Percentiles rank a stretch among this genome's conserved stretches.
phyloP scores from a whole-genome alignment of 1,139 yeast species.

The Pichia sp. region DNA sequence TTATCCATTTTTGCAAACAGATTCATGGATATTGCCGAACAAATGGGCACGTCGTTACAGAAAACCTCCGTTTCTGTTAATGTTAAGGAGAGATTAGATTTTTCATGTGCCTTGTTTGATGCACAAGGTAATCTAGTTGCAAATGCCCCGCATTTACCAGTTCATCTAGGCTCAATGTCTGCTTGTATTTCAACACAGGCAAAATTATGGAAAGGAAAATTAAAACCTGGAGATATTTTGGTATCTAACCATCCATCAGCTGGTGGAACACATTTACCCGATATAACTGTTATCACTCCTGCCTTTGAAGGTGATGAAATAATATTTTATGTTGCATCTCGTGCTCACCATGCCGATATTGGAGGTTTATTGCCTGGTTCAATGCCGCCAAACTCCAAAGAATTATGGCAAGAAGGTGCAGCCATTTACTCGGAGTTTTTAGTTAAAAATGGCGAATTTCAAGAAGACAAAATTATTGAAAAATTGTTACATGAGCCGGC shows the following conservation, averaged over 20 bases:
- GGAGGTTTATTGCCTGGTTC: constrained; percentile 66
- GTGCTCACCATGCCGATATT: constrained; percentile 67
- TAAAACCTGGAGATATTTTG: constrained; percentile 51
- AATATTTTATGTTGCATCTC: constrained; percentile 55
- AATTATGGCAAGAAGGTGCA: constrained; percentile 61
- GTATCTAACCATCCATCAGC: constrained; percentile 55
- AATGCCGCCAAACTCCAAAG: constrained; percentile 57
- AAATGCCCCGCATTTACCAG: constrained; percentile 62
- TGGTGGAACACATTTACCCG: constrained; percentile 65
- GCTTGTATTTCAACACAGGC: constrained; percentile 51
- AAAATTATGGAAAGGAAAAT: constrained; percentile 44
- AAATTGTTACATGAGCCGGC: constrained; percentile 46
- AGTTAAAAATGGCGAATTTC: constrained; percentile 50
- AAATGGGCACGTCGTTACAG: constrained; percentile 58
- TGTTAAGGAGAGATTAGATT: constrained; percentile 55
- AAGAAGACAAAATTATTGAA: constrained; percentile 41
- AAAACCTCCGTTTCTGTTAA: constrained; percentile 57
- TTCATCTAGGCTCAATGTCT: constrained; percentile 60
- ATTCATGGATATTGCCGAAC: constrained; percentile 61
- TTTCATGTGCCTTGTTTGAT: constrained; percentile 58
- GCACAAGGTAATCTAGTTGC: constrained; percentile 52
- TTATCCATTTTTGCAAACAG: constrained; percentile 55
- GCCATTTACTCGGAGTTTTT: constrained; percentile 50
- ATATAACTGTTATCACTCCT: constrained; percentile 72
- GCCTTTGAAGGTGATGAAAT: constrained; percentile 39